Evolutionary conservation across 805 yeast species (phyloP), one percentile per base, ranked within the genome.

Genomic region (Alloascoidea hylecoeti): DNA sequence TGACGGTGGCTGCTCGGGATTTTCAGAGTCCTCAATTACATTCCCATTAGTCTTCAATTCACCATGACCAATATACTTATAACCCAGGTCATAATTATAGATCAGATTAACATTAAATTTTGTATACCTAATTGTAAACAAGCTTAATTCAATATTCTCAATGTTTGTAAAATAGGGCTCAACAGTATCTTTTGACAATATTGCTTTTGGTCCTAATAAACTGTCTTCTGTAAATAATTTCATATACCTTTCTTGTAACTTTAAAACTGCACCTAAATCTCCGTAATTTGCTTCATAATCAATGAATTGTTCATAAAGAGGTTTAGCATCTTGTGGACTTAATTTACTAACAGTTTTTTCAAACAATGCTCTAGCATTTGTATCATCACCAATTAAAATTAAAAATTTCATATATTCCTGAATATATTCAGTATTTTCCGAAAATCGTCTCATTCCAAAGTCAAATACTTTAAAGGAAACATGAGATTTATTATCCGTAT

Each of bases 381-480:
- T 59, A 58, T 75, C 88, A 48, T 78, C 81, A 50, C 78, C 79
- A 17, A 70, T 64, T 42, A 68, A 60, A 15, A 85, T 68, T 44
- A 92, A 60, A 50, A 80, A 88, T 42, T 78, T 71, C 46, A 89
- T 60, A 53, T 89, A 89, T 36, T 70, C 69, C 43, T 67, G 63
- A 23, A 85, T 64, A 51, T 76, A 88, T 16, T 66, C 70, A 3
- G 79, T 78, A 44, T 75, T 62, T 13, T 57, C 69, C 12, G 66
- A 58, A 42, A 63, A 72, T 35, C 59, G 51, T 51, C 75, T 82
- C 61, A 83, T 61, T 4, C 94, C 96, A 34, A 83, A 56, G 44
- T 82, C 94, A 53, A 84, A 78, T 15, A 88, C 75, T 50, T 78
- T 78, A 38, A 69, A 61, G 0, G 96, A 88, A 35, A 82, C 74